These are phyloP conservation scores for Globisporangium yorkense DNA, from an alignment of 352 stramenopile species.

Conservation along the genomic window DNA sequence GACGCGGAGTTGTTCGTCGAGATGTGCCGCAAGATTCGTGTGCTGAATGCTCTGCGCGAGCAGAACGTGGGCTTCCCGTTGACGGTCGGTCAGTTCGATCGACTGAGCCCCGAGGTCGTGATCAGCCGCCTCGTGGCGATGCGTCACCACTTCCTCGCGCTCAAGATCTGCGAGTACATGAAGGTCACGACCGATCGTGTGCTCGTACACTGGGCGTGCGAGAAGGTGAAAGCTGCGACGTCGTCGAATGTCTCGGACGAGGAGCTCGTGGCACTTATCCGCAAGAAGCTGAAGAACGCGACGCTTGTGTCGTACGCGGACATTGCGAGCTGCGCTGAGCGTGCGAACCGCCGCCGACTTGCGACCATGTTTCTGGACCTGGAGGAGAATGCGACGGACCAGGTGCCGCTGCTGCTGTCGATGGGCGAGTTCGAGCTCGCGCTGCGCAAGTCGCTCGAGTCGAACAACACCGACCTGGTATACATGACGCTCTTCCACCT, in stretches of 20 bases:
- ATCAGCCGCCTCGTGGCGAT: slow-evolving; percentile 80
- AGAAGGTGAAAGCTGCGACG: slow-evolving; percentile 74
- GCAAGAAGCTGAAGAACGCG: slow-evolving; percentile 78
- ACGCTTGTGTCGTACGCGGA: slow-evolving; percentile 79
- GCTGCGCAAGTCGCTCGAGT: slow-evolving; percentile 84
- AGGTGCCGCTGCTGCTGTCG: slow-evolving; percentile 84
- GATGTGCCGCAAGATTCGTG: slow-evolving; percentile 84
- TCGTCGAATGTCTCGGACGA: slow-evolving; percentile 57
- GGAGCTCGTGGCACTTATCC: slow-evolving; percentile 76
- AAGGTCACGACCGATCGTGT: slow-evolving; percentile 85
- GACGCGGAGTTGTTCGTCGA: slow-evolving; percentile 86
- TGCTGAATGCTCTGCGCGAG: slow-evolving; percentile 87
- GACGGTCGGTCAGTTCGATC: slow-evolving; percentile 78
- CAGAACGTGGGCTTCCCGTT: slow-evolving; percentile 76
- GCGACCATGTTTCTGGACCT: slow-evolving; percentile 88
- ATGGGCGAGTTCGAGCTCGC: slow-evolving; percentile 91
- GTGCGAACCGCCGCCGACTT: slow-evolving; percentile 71
- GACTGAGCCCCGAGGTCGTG: slow-evolving; percentile 78
- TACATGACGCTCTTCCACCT: slow-evolving; percentile 89
- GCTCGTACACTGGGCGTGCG: slow-evolving; percentile 88
- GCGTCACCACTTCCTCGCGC: slow-evolving; percentile 85
- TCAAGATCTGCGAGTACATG: slow-evolving; percentile 89
- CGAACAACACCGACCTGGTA: slow-evolving; percentile 86
- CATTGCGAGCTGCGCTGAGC: slow-evolving; percentile 78
- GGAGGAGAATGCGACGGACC: slow-evolving; percentile 84